Evolutionary conservation across 176 grass and related monocot species (phyloP), one percentile per base, ranked within the genome.

Genomic region (Luzula sylvatica): DNA sequence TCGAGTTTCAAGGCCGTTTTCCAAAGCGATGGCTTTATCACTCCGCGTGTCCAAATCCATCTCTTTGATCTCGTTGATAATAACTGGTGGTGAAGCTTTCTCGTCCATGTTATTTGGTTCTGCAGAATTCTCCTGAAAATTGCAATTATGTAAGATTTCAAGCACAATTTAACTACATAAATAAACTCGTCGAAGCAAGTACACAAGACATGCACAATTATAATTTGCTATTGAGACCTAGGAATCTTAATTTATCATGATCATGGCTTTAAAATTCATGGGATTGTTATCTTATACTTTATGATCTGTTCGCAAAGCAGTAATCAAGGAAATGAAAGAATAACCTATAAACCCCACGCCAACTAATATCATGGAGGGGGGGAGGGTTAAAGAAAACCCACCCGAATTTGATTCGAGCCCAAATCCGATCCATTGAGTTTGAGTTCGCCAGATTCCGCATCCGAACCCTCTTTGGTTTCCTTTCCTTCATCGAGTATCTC

Each of bases 401-500:
- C 89, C 83, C 6, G 80, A 66, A 47, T 64, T 39, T 64, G 30
- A 0, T 29, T 46, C n/a, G 18, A 56, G 54, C 57, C 23, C 9
- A 22, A 44, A 56, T 76, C 26, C 3, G 50, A 42, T 55, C 26
- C 28, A 14, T 49, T 68, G 12, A 15, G n/a, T 40, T 53, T 70
- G 43, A 68, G 72, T 19, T 72, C 59, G 19, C 52, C 61, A 2
- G 61, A 55, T 49, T 72, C 67, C 28, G 11, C 44, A 29, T 72
- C 69, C 16, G 54, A 72, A 5, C 30, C 30, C n/a, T 49, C 21
- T 15, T 47, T 48, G 12, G 68, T 28, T n/a, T 68, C 76, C 61
- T 79, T 58, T 18, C 21, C 70, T 26, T 74, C 77, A 4, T 95
- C 89, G 2, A 90, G 72, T 55, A 98, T 98, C 72, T 98, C 92